These are phyloP conservation scores for Corylus avellana DNA, from an alignment of 306 rosid genomes.

Conservation along the genomic window DNA sequence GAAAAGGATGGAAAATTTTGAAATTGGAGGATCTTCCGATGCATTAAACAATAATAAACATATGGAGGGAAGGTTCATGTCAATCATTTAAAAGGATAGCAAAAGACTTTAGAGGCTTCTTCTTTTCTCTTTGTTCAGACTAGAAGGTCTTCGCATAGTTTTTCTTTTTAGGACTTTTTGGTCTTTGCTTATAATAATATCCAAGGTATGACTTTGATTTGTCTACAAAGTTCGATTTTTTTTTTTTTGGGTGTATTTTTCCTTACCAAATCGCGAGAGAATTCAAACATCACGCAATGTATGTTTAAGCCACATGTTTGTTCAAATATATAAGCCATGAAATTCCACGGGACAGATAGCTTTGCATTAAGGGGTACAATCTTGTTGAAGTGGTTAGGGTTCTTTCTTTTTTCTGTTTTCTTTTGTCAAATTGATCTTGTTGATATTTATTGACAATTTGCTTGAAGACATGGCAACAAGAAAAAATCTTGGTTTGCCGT, in stretches of 20 bases:
- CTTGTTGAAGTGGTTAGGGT: too few relatives aligned
- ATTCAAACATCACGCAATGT: not conserved
- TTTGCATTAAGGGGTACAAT: not conserved
- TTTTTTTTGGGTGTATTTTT: not conserved
- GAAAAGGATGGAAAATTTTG: constrained; percentile 7
- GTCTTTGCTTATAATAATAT: not conserved
- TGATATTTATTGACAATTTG: too few relatives aligned
- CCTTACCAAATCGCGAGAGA: not conserved
- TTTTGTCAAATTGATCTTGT: too few relatives aligned
- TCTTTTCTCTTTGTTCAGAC: not conserved
- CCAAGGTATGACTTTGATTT: not conserved
- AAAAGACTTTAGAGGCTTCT: too few relatives aligned
- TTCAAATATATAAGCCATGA: not conserved
- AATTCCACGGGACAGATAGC: not conserved
- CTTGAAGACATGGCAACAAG: too few relatives aligned
- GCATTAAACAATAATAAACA: not conserved
- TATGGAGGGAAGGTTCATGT: not conserved
- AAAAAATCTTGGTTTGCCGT: too few relatives aligned
- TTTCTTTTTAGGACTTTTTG: not conserved
- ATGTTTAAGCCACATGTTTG: not conserved
- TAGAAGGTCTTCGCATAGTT: not conserved
- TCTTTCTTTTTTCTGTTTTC: too few relatives aligned
- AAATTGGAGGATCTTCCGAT: not conserved
- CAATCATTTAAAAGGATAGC: constrained; percentile 12
- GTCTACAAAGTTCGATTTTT: too few relatives aligned